Evolutionary conservation across 75 land plant species (phyloP).

Genomic region (Chamaecyparis obtusa): DNA sequence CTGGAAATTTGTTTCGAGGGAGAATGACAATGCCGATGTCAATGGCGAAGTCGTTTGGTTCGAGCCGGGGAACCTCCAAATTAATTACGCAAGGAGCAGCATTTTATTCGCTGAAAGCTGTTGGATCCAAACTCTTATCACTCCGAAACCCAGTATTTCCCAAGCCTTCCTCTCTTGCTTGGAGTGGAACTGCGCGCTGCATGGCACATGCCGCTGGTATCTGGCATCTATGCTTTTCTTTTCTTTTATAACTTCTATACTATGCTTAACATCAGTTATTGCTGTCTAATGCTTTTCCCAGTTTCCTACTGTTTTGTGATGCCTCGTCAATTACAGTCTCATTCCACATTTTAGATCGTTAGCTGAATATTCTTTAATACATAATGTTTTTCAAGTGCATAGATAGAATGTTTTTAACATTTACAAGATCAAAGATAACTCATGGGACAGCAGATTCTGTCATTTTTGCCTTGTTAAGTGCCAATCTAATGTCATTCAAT

Average conservation of each 20-base stretch:
- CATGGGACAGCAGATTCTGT: no score
- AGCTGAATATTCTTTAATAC: no score
- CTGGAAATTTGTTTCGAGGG: no score
- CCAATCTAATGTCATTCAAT: no score
- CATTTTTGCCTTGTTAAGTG: no score
- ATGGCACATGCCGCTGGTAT: constrained; percentile 11
- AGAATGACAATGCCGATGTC: not conserved
- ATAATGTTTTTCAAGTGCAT: no score
- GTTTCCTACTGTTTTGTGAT: not conserved
- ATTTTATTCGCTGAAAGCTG: constrained; percentile 1
- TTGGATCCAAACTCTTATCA: not conserved
- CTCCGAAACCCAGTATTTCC: not conserved
- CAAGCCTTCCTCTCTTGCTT: not conserved
- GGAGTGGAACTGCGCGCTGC: constrained; percentile 9
- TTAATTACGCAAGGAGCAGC: not conserved
- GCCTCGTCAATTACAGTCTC: no score
- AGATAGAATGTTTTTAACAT: no score
- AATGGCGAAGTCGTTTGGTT: not conserved
- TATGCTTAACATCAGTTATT: not conserved
- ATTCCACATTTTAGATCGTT: no score
- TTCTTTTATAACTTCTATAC: not conserved
- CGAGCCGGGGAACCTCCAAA: not conserved
- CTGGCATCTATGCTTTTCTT: not conserved
- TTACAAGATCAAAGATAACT: no score
- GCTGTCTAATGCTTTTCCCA: not conserved